Base-by-base conservation (phyloP, 2,329 filamentous ascomycete genomes). In the Pezizomycotina sp. region DNA sequence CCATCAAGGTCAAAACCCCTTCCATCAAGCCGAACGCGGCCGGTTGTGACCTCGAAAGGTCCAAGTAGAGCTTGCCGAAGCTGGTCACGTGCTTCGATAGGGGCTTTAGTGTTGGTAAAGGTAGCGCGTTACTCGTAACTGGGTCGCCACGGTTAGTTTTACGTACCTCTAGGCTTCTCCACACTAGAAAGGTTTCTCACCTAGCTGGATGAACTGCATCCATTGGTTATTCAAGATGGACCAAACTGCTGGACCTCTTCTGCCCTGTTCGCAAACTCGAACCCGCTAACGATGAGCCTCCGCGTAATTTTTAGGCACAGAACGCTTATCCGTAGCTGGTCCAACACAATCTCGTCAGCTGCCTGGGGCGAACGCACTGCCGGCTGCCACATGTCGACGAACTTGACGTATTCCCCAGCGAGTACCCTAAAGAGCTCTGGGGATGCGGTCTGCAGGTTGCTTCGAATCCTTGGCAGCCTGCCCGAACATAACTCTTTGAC, bases 401-500 rank as follows among this genome's bases (percentile, higher is more conserved):
- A 78, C 30, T 72, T 66, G 24, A 76, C 64, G 51, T 95, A 95
- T 31, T 92, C 77, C 36, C 71, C 69, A 13, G 71, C 74, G 14
- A 95, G 62, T 3, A 89, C 62, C 49, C 77, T 74, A n/a, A 92
- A 69, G 14, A 93, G 69, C 54, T 92, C 82, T 0, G 84, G 81
- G 0, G 83, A 73, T 19, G 80, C 68, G 1, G 73, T 71, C 48
- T 91, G 78, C 10, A 98, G 62, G 23, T 73, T 77, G 1, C 74
- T 73, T 51, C 84, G 74, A 0, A 77, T 83, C 46, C 70, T 71
- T 37, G 74, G 68, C 30, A 95, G 58, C 27, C 82, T 68, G 2
- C 78, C 84, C 0, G 79, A 84, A 1, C 79, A 74, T 4, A 95
- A 63, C 55, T 95, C 89, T 59, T 95, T 98, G 52, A 92, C 74